Evolutionary conservation across 495 filamentous ascomycete genomes (phyloP), one percentile per base, ranked within the genome.

Genomic region (Neurospora terricola): DNA sequence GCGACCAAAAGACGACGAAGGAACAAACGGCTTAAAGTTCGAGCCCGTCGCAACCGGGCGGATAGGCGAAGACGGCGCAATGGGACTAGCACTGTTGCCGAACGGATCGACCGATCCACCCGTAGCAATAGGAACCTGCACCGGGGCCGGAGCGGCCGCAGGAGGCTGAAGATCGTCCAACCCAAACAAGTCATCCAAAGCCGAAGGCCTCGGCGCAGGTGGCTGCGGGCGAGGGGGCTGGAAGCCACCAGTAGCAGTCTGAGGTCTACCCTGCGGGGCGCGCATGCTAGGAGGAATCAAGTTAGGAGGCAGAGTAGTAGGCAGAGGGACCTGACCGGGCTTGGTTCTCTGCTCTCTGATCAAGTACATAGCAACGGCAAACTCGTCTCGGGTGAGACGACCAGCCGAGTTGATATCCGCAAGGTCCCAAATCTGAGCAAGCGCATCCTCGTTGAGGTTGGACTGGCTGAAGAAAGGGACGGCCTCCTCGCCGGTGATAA

Each of bases 361-460:
- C 40, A 99, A 86, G 79, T 97, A 94, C 96, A 99, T 98, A 69
- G 96, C 96, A 70, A 99, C 94, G 0, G 96, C 95, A 78, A 99
- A 99, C 77, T 96, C 94, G 80, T 99, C 96, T 72, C 88, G 87
- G 40, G 86, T 94, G 48, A 99, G 84, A 72, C 90, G 91, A 11
- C 96, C 96, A 71, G 94, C 92, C 18, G 93, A 94, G 75, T 91
- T 92, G 79, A 98, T 96, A 85, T 98, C 95, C 7, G 96, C 92
- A 30, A 99, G 86, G 79, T 99, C 96, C 96, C 96, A 99, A 74
- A 99, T 96, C 76, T 93, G 90, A n/a, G 96, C 96, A 21, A 99
- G 87, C 9, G 89, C 89, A 79, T 97, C 96, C 76, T 98, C 95
- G 0, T 94, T 87, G 10, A 99, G 86, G 71, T 92, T 91, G 2